Evolutionary conservation across 805 yeast genomes (phyloP).

Genomic region (Soucietia sequanensis): DNA sequence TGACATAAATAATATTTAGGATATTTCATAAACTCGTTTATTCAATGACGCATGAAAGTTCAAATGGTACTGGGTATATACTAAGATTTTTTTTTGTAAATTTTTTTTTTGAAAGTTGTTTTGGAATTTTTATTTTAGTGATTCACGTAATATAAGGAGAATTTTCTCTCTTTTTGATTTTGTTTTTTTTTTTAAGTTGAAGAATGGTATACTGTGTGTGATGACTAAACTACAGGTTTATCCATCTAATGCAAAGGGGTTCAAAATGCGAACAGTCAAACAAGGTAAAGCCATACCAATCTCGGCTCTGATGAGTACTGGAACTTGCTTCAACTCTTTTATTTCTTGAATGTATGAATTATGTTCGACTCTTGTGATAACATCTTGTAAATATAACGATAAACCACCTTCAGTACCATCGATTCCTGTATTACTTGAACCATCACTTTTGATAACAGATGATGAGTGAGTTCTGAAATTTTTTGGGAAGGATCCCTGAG

Average conservation of each 20-base stretch:
- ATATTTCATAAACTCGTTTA: too few species aligned
- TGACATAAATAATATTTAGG: too few species aligned
- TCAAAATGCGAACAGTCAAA: slow-evolving; percentile 84
- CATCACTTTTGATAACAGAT: slow-evolving; percentile 12
- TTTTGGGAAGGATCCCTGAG: slow-evolving; percentile 15
- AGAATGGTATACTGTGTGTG: neutral
- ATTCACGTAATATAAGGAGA: too few species aligned
- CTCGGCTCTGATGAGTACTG: slow-evolving; percentile 84
- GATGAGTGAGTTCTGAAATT: slow-evolving; percentile 20
- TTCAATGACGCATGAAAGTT: too few species aligned
- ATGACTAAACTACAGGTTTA: neutral
- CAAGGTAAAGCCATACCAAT: slow-evolving; percentile 96
- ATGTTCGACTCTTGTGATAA: slow-evolving; percentile 61
- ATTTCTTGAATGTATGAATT: slow-evolving; percentile 74
- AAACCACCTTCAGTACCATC: slow-evolving; percentile 40
- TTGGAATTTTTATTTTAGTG: too few species aligned
- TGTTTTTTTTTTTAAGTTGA: too few species aligned
- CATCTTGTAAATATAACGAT: slow-evolving; percentile 55
- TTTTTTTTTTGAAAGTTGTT: too few species aligned
- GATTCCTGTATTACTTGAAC: slow-evolving; percentile 8
- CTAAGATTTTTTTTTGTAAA: too few species aligned
- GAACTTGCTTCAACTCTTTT: slow-evolving; percentile 72
- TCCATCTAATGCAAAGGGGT: slow-evolving; percentile 60
- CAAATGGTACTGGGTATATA: too few species aligned
- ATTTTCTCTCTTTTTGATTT: neutral